Evolutionary conservation across 306 rosid species (phyloP).

Genomic region (Luffa acutangula): DNA sequence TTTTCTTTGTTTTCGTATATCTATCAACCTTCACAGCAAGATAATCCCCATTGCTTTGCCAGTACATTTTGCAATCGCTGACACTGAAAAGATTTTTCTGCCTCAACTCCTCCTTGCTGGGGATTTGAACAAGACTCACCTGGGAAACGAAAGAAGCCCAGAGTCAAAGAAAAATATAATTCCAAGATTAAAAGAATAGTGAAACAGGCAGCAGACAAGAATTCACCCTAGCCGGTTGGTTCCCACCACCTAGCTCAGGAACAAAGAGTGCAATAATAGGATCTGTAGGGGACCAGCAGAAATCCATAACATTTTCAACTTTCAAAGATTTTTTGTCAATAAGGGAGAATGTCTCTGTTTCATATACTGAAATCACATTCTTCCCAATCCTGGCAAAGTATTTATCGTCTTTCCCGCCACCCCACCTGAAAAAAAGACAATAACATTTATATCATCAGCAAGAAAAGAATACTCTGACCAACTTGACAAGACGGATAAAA

Average conservation of each 20-base stretch:
- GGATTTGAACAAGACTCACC: constrained; percentile 87
- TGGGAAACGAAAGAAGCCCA: constrained; percentile 12
- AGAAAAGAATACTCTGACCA: background rate
- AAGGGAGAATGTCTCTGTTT: constrained; percentile 78
- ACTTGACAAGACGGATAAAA: background rate
- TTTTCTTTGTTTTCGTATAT: constrained; percentile 61
- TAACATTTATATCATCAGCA: background rate
- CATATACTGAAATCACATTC: constrained; percentile 66
- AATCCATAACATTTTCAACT: constrained; percentile 84
- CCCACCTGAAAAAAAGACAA: constrained; percentile 51
- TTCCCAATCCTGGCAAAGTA: constrained; percentile 88
- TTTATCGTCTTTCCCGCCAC: constrained; percentile 70
- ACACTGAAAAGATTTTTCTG: constrained; percentile 74
- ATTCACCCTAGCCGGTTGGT: constrained; percentile 88
- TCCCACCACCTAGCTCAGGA: constrained; percentile 91
- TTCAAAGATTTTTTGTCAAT: constrained; percentile 76
- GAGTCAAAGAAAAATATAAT: background rate
- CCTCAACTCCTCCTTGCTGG: constrained; percentile 74
- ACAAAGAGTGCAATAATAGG: constrained; percentile 74
- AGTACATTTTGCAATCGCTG: constrained; percentile 82
- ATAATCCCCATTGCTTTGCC: constrained; percentile 91
- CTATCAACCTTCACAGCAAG: constrained; percentile 79
- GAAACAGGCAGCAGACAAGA: background rate
- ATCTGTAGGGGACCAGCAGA: constrained; percentile 90
- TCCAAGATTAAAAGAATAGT: background rate